phyloP scores from a whole-genome alignment of 75 land plant genomes.

The Sequoia sempervirens region DNA sequence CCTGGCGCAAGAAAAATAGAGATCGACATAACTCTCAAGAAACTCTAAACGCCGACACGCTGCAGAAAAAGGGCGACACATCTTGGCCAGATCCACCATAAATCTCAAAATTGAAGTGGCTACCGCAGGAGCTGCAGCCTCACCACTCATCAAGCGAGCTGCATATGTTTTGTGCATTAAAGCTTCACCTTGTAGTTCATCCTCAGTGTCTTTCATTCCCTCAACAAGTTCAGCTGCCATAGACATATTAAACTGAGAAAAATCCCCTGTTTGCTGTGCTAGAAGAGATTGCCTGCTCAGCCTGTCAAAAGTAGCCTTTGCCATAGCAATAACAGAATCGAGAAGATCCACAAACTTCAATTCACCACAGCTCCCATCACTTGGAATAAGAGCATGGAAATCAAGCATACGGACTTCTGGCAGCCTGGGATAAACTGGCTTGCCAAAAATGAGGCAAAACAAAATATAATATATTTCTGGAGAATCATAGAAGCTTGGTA shows the following conservation, averaged over 20 bases:
- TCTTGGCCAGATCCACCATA: conserved; percentile 98
- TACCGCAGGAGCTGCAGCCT: conserved; percentile 94
- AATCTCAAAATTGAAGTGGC: conserved; percentile 85
- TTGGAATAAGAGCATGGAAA: conserved; percentile 88
- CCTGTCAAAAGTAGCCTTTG: conserved; percentile 86
- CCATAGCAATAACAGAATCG: conserved; percentile 90
- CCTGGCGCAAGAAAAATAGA: conserved; percentile 96
- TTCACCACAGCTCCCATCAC: conserved; percentile 69
- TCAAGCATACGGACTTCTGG: conserved; percentile 99
- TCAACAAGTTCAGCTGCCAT: conserved; percentile 72
- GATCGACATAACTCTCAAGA: conserved; percentile 86
- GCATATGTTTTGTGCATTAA: conserved; percentile 98
- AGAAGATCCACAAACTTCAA: conserved; percentile 82
- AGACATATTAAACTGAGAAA: conserved; percentile 61
- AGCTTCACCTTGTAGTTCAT: conserved; percentile 93
- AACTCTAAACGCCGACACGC: conserved; percentile 78
- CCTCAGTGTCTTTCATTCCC: conserved; percentile 50
- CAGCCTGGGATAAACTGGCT: conserved; percentile 90
- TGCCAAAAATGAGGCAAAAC: conserved; percentile 86
- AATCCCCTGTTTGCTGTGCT: conserved; percentile 74
- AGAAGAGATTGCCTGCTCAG: conserved; percentile 61
- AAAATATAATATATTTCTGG: conserved; percentile 91
- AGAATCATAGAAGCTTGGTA: conserved; percentile 91
- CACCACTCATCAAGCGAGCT: conserved; percentile 96
- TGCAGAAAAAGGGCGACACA: conserved; percentile 88